Evolutionary conservation across 768 basidiomycete species (phyloP).

Genomic region (Termitomyces sp.): DNA sequence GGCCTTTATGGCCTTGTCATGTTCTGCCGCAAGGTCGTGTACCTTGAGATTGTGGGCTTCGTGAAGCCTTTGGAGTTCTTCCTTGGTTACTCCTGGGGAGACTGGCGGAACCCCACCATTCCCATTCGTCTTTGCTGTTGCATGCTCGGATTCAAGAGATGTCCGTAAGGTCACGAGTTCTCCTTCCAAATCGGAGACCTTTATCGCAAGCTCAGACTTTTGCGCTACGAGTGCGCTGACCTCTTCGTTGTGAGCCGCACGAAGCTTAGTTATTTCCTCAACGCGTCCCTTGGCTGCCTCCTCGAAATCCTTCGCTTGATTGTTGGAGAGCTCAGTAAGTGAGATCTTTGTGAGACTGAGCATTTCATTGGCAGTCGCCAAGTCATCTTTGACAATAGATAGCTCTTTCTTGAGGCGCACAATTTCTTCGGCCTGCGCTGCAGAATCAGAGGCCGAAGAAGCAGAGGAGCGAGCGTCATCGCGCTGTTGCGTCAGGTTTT

Average conservation of each 20-base stretch:
- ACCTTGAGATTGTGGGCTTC: slow-evolving; percentile 85
- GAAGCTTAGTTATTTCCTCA: slow-evolving; percentile 66
- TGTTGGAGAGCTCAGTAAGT: slow-evolving; percentile 64
- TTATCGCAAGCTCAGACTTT: slow-evolving; percentile 59
- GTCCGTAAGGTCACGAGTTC: slow-evolving; percentile 69
- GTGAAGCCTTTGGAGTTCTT: slow-evolving; percentile 74
- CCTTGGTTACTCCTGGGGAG: slow-evolving; percentile 59
- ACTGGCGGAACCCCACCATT: slow-evolving; percentile 33
- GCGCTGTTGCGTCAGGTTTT: slow-evolving; percentile 56
- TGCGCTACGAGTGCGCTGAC: slow-evolving; percentile 49
- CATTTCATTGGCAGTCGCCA: slow-evolving; percentile 60
- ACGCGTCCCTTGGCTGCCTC: slow-evolving; percentile 66
- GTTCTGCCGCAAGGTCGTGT: slow-evolving; percentile 65
- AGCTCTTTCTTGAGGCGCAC: slow-evolving; percentile 57
- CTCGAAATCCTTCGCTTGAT: slow-evolving; percentile 72
- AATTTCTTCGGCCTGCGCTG: slow-evolving; percentile 53
- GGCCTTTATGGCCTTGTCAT: slow-evolving; percentile 53
- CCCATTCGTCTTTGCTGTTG: slow-evolving; percentile 56
- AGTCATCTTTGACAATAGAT: slow-evolving; percentile 63
- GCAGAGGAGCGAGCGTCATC: slow-evolving; percentile 56
- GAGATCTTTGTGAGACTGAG: slow-evolving; percentile 68
- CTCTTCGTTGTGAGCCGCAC: slow-evolving; percentile 58
- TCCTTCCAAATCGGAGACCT: slow-evolving; percentile 73
- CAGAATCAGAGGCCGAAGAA: slow-evolving; percentile 31
- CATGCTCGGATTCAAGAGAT: slow-evolving; percentile 42